Base-by-base conservation (phyloP, 306 rosid species). In the Cajanus cajan region DNA sequence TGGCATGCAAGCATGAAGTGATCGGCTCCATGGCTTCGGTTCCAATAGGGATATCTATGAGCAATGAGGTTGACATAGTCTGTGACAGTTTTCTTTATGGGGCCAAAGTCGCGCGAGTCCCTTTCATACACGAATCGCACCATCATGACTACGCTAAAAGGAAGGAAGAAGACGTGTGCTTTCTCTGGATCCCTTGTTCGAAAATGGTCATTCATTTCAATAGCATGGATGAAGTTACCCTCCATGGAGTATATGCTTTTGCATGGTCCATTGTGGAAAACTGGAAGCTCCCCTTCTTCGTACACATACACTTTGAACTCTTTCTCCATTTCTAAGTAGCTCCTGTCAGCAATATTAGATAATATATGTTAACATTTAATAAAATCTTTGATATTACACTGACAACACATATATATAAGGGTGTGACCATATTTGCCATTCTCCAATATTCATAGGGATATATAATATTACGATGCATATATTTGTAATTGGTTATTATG, bases 231-330 rank as follows among this genome's bases (percentile, higher is more conserved):
- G 77, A 93, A 93, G 71, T 87, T 90, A 11, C 96, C 97, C 72
- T 93, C 99, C 80, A 87, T 87, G 2, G 98, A 90, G 77, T 93
- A 93, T 82, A 91, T 93, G 81, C 97, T 91, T 87, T 87, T 91
- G 90, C 96, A 95, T n/a, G 98, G 99, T 51, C 98, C 97, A n/a
- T 90, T 86, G 59, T 89, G 97, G 43, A 90, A 93, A 64, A 93
- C 62, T 8, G 96, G 99, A 0, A 84, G 94, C 71, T 95, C 97
- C 45, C 98, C 98, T 86, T 93, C 98, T 90, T 78, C 84, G 4
- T 95, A 95, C 14, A 91, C 90, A 2, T 82, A 95, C 8, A 95
- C 85, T 85, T 93, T 91, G 82, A 95, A 90, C 63, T 64, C 74
- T 64, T 86, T 89, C 82, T 95, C 98, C 99, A 95, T 95, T 86